Conservation (phyloP, 2,329 filamentous ascomycete genomes). For the Penicillium sp. region DNA sequence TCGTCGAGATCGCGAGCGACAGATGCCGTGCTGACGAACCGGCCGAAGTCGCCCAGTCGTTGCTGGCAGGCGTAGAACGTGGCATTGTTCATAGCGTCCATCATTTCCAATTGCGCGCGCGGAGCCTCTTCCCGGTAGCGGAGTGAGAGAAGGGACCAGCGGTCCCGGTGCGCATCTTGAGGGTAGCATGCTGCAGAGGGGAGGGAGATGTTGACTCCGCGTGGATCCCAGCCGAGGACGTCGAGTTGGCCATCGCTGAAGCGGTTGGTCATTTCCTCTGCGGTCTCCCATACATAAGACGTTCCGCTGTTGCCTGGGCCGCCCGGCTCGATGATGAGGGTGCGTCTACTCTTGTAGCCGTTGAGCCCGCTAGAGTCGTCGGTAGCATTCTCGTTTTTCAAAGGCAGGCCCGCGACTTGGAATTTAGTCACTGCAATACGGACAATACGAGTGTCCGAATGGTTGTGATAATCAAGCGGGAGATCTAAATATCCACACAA, state of each 20-base stretch:
- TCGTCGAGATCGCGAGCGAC: conserved; percentile 20
- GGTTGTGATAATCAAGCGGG: conserved; percentile 19
- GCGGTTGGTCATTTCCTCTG: conserved; percentile 16
- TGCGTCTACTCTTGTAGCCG: conserved; percentile 16
- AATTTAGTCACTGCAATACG: conserved; percentile 20
- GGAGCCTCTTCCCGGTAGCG: conserved; percentile 16
- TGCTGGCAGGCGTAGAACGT: conserved; percentile 19
- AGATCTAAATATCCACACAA: conserved; percentile 21
- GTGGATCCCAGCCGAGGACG: conserved; percentile 21
- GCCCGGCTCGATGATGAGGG: conserved; percentile 19
- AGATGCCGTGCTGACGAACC: conserved; percentile 18
- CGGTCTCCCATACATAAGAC: conserved; percentile 11
- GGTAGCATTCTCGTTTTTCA: background rate
- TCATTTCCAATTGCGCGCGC: conserved; percentile 7
- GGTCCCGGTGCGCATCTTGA: conserved; percentile 10
- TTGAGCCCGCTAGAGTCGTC: background rate
- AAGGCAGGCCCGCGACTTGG: conserved; percentile 15
- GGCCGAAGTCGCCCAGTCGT: conserved; percentile 18
- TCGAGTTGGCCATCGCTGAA: conserved; percentile 17
- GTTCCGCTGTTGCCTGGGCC: conserved; percentile 20
- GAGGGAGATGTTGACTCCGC: conserved; percentile 19
- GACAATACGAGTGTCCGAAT: conserved; percentile 15
- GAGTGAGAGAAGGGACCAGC: conserved; percentile 16
- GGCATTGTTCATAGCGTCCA: conserved; percentile 21
- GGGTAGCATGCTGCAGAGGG: conserved; percentile 16